These are phyloP conservation scores for Bolboschoenus planiculmis DNA, from an alignment of 176 grass and related monocot genomes.

Conservation along the genomic window DNA sequence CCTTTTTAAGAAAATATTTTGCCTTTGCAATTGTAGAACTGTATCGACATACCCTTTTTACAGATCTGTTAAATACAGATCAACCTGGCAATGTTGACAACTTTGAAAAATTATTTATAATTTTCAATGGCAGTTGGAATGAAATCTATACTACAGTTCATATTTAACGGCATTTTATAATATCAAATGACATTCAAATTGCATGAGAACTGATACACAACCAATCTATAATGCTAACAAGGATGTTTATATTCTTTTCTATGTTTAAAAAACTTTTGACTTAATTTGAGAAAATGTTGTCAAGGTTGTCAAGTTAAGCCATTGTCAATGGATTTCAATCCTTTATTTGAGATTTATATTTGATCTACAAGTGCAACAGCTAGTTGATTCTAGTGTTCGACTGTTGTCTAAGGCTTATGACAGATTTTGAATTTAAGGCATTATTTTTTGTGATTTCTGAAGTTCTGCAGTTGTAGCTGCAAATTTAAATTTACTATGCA, in stretches of 20 bases:
- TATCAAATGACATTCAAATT: not conserved
- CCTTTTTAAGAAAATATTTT: not conserved
- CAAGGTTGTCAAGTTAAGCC: not conserved
- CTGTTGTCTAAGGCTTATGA: not conserved
- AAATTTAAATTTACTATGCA: not conserved
- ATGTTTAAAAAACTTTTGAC: not conserved
- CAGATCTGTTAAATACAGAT: not conserved
- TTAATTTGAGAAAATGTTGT: not conserved
- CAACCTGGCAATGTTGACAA: not conserved
- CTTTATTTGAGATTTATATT: not conserved
- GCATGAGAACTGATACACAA: not conserved
- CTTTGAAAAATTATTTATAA: not conserved
- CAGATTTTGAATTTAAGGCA: not conserved
- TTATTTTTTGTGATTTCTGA: not conserved
- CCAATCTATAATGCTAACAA: not conserved
- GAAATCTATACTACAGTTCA: not conserved
- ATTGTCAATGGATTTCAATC: not conserved
- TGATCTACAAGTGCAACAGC: not conserved
- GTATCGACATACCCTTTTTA: not conserved
- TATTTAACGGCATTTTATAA: not conserved
- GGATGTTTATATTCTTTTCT: not conserved
- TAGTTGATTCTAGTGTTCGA: not conserved
- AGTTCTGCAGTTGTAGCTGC: not conserved
- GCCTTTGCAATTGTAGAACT: not conserved
- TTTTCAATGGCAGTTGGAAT: not conserved